A percentile compares a stretch with the other conserved stretches of the same genome.
Conservation (phyloP, 768 basidiomycete species). For the Tulasnella sp. region DNA sequence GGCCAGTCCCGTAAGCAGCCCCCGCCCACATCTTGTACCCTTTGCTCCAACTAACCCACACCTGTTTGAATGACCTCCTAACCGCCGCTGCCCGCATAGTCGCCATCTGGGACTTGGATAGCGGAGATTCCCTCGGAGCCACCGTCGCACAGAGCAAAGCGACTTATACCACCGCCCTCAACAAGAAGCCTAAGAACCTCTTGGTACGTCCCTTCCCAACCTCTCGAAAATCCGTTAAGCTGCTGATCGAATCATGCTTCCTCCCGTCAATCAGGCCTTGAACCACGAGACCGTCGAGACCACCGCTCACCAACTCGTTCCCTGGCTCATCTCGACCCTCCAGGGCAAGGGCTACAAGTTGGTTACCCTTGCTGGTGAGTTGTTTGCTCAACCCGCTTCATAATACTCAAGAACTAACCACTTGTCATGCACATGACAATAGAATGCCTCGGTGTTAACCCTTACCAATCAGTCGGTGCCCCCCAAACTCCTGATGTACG, state of each 20-base stretch:
- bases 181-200: slow-evolving; percentile 27
- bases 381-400: background rate
- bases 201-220: background rate
- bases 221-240: background rate
- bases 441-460: slow-evolving; percentile 16
- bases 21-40: too few relatives aligned
- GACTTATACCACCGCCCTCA: background rate
- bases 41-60: background rate
- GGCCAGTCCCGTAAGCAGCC: slow-evolving; percentile 15
- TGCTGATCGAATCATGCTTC: background rate
- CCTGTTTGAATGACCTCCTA: background rate
- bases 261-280: slow-evolving; percentile 13
- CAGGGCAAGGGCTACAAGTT: slow-evolving; percentile 27
- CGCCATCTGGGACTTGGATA: slow-evolving; percentile 26
- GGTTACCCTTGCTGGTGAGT: slow-evolving; percentile 28
- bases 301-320: slow-evolving; percentile 28
- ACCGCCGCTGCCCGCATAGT: slow-evolving; percentile 16
- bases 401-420: background rate
- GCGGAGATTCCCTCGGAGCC: slow-evolving; percentile 19
- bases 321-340: slow-evolving; percentile 25
- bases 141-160: background rate
- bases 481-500: slow-evolving; percentile 1
- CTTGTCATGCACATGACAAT: background rate
- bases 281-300: slow-evolving; percentile 30
- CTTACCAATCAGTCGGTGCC: background rate